Percentiles rank a stretch among this genome's conserved stretches.
Conservation (phyloP, 177 flowering plant species). For the Vitis hybrid region DNA sequence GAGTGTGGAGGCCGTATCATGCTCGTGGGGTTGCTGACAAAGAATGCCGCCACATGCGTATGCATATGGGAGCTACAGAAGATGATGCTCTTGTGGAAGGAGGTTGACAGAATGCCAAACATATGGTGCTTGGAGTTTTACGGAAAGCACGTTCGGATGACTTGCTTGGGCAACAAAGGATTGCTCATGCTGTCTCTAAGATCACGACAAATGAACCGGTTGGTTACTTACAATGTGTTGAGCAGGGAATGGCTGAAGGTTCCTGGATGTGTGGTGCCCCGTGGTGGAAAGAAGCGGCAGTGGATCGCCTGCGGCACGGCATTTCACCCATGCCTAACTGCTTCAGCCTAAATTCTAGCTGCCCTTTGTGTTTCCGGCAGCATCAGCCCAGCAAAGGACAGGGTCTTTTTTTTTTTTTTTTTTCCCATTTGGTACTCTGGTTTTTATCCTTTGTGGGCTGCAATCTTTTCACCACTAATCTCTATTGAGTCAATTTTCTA, state of each 20-base stretch:
- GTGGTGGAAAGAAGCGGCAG: conserved; percentile 65
- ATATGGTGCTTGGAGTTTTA: conserved; percentile 98
- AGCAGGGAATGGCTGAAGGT: conserved; percentile 78
- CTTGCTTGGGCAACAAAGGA: conserved; percentile 92
- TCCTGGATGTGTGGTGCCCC: conserved; percentile 70
- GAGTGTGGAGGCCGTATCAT: conserved; percentile 74
- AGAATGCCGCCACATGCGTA: conserved; percentile 95
- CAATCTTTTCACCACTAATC: conserved; percentile 2
- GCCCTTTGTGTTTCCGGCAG: not conserved
- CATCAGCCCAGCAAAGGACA: not conserved
- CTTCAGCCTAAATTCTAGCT: conserved; percentile 42
- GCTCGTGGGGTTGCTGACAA: conserved; percentile 90
- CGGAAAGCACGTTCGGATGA: conserved; percentile 96
- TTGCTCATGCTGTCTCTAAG: conserved; percentile 88
- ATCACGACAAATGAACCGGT: conserved; percentile 74
- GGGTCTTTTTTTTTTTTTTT: not conserved
- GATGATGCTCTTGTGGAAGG: conserved; percentile 99
- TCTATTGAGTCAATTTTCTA: not conserved
- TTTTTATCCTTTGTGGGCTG: conserved; percentile 2
- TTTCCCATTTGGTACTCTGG: not conserved
- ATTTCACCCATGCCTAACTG: conserved; percentile 79
- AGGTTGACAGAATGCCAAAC: conserved; percentile 99
- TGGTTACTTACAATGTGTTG: conserved; percentile 70
- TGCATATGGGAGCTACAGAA: conserved; percentile 99
- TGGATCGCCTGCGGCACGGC: conserved; percentile 92